Evolutionary conservation across 768 basidiomycete species (phyloP).

Genomic region (Ramaria sp.): DNA sequence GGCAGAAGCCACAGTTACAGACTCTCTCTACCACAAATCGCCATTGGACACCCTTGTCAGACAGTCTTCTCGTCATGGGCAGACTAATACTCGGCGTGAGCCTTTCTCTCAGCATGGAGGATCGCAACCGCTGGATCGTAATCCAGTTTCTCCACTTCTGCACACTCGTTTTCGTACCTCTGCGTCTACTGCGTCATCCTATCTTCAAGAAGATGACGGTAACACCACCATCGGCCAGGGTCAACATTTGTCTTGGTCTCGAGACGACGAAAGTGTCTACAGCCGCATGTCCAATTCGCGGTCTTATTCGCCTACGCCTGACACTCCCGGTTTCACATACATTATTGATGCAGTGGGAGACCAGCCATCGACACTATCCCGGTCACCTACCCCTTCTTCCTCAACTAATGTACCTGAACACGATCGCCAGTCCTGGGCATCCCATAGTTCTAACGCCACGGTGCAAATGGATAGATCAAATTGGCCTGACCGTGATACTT

Average conservation of each 20-base stretch:
- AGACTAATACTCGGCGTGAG: neutral
- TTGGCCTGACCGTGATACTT: constrained; percentile 9
- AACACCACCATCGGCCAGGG: constrained; percentile 11
- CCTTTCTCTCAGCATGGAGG: neutral
- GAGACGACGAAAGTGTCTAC: constrained; percentile 33
- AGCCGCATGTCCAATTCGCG: constrained; percentile 19
- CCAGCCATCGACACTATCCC: neutral
- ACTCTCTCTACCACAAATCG: constrained; percentile 30
- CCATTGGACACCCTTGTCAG: constrained; percentile 51
- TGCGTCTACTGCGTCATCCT: constrained; percentile 22
- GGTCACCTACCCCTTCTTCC: neutral
- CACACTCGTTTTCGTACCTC: constrained; percentile 39
- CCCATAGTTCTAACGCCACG: neutral
- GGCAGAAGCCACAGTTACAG: neutral
- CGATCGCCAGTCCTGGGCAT: neutral
- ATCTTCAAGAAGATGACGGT: constrained; percentile 24
- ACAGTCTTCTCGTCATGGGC: constrained; percentile 34
- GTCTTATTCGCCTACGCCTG: constrained; percentile 16
- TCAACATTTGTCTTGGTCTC: constrained; percentile 1
- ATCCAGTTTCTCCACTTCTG: constrained; percentile 36
- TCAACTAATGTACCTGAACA: neutral
- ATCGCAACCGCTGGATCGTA: constrained; percentile 1
- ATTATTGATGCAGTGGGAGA: neutral
- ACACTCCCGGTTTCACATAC: neutral
- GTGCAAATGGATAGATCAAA: neutral